Conservation (phyloP, 1,139 yeast genomes). For the Wickerhamomyces sp. region DNA sequence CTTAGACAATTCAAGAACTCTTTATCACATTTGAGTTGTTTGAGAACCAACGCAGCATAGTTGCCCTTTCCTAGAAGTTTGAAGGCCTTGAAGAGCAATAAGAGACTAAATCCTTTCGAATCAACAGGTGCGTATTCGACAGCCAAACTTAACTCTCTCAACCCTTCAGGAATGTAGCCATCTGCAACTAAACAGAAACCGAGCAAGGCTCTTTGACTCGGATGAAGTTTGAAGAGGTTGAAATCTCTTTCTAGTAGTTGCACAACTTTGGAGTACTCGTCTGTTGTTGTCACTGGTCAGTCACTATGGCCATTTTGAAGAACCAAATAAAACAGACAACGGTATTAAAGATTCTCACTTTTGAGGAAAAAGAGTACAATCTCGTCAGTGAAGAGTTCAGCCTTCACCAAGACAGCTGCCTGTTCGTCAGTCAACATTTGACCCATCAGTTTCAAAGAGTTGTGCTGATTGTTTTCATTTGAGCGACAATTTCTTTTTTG, state of each 20-base stretch:
- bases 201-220: slow-evolving; percentile 7
- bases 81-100: slow-evolving; percentile 3
- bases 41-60: neutral
- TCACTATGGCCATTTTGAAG: neutral
- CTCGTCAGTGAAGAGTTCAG: neutral
- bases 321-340: neutral
- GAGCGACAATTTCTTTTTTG: no score
- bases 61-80: neutral
- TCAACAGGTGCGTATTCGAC: slow-evolving; percentile 4
- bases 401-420: neutral
- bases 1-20: neutral
- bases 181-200: slow-evolving; percentile 12
- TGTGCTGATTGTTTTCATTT: neutral
- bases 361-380: neutral
- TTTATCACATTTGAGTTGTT: neutral
- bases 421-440: neutral
- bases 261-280: slow-evolving; percentile 7
- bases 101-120: slow-evolving; percentile 1
- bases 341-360: neutral
- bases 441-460: neutral
- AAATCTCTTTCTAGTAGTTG: neutral
- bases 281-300: neutral
- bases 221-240: neutral
- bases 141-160: slow-evolving; percentile 15
- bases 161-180: slow-evolving; percentile 9